Percentiles rank a stretch among this genome's conserved stretches.
phyloP scores from a whole-genome alignment of 768 basidiomycete genomes.

The Roridomyces roridus region DNA sequence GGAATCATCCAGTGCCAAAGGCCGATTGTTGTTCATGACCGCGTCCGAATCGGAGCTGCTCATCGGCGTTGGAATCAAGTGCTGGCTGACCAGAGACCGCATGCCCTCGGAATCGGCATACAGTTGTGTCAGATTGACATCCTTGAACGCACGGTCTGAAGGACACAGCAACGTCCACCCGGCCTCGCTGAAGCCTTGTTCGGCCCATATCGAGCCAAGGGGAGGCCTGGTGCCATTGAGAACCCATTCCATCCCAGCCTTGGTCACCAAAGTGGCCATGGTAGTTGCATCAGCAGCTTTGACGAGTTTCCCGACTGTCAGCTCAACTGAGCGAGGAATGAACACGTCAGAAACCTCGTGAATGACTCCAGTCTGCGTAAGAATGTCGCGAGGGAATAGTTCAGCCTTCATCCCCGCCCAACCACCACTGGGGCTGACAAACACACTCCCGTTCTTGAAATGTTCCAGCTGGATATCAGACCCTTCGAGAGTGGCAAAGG shows the following conservation, averaged over 20 bases:
- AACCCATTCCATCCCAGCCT: slow-evolving; percentile 91
- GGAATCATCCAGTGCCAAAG: slow-evolving; percentile 72
- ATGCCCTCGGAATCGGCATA: slow-evolving; percentile 62
- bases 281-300: slow-evolving; percentile 88
- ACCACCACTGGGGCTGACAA: slow-evolving; percentile 74
- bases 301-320: slow-evolving; percentile 90
- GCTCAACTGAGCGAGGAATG: slow-evolving; percentile 85
- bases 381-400: slow-evolving; percentile 64
- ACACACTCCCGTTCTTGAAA: slow-evolving; percentile 53
- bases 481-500: slow-evolving; percentile 85
- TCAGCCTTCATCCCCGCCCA: slow-evolving; percentile 75
- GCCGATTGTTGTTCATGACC: slow-evolving; percentile 68
- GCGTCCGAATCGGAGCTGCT: slow-evolving; percentile 32
- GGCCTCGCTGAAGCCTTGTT: slow-evolving; percentile 48
- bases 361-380: slow-evolving; percentile 90
- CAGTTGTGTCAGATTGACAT: slow-evolving; percentile 78
- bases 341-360: slow-evolving; percentile 87
- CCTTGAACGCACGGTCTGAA: slow-evolving; percentile 90
- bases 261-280: slow-evolving; percentile 83
- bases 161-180: slow-evolving; percentile 94
- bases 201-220: slow-evolving; percentile 69
- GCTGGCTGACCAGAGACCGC: slow-evolving; percentile 74
- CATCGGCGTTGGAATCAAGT: slow-evolving; percentile 64
- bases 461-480: slow-evolving; percentile 78
- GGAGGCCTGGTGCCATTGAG: slow-evolving; percentile 85